Base-by-base conservation (phyloP, 1,284 basidiomycete species). In the Irpex sp. region DNA sequence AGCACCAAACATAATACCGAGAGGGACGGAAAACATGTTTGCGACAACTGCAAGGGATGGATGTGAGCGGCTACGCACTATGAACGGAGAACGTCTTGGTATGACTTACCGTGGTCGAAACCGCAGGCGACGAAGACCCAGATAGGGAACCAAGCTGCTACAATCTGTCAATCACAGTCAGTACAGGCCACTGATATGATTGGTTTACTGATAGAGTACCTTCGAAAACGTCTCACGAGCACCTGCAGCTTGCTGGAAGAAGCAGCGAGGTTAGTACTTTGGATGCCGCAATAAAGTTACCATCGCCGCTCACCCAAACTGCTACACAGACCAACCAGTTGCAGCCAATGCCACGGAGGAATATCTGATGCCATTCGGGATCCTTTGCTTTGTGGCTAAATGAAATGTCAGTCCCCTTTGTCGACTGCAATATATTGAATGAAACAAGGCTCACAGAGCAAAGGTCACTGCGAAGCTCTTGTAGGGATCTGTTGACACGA, bases 261-360 rank as follows among this genome's bases (percentile, higher is more conserved):
- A 51, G 7, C n/a, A 49, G 21, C 38, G 49, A 48, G 13, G 31
- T 17, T 26, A 57, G 38, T 11, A 62, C 15, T 21, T 47, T 47
- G 9, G 2, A 11, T 47, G 11, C 9, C 44, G n/a, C 5, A 56
- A 59, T 49, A 26, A 17, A 5, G 62, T 57, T 52, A 38, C 6
- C 17, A 36, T 19, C 7, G 4, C 15, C 49, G 73, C 86, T 38
- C 64, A 89, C 88, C 87, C 91, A 93, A 62, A 93, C 81, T 3
- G 90, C 91, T n/a, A 91, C 76, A 66, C 83, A 89, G 40, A 93
- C 91, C 2, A 92, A 79, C 85, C 88, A 90, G 68, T 93, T 93
- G 68, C 91, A 93, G 3, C 84, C 91, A 66, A 93, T 90, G 0
- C 89, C 91, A 19, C 90, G 81, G 17, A 92, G 74, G 75, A 92